These are phyloP conservation scores for Tolypocladium sp. DNA, from an alignment of 2,329 filamentous ascomycete genomes.

Conservation along the genomic window DNA sequence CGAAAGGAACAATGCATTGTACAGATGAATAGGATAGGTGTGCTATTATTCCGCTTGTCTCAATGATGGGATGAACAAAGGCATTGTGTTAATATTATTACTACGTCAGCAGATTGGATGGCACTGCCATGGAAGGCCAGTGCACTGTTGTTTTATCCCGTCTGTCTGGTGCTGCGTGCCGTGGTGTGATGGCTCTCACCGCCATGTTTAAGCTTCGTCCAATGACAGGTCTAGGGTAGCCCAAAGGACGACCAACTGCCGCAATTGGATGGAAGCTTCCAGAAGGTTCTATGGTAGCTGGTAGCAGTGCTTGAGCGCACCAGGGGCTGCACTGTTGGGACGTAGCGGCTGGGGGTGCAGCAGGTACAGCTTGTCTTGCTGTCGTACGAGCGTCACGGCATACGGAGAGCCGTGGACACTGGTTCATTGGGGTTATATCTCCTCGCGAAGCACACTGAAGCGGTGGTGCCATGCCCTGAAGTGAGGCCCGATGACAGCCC, in stretches of 20 bases:
- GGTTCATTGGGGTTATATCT: not conserved
- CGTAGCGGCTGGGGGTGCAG: not conserved
- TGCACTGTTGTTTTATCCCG: not conserved
- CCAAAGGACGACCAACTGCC: not conserved
- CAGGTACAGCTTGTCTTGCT: not conserved
- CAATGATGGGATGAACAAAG: not conserved
- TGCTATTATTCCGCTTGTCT: not conserved
- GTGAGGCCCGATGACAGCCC: not conserved
- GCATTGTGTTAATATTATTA: too few species aligned
- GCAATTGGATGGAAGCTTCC: constrained; percentile 16
- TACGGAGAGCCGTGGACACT: not conserved
- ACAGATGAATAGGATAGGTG: not conserved
- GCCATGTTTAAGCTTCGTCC: not conserved
- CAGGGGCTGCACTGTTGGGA: not conserved
- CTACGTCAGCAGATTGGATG: not conserved
- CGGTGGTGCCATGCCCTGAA: not conserved
- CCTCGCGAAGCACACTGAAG: not conserved
- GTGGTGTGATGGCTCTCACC: not conserved
- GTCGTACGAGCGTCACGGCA: not conserved
- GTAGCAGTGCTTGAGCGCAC: not conserved
- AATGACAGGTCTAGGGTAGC: not conserved
- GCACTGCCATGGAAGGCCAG: not conserved
- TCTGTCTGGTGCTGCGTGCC: not conserved
- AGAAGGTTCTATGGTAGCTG: constrained; percentile 16
- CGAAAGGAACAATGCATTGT: not conserved